These are phyloP conservation scores for Suillus lakei DNA, from an alignment of 768 basidiomycete genomes.

Conservation along the genomic window DNA sequence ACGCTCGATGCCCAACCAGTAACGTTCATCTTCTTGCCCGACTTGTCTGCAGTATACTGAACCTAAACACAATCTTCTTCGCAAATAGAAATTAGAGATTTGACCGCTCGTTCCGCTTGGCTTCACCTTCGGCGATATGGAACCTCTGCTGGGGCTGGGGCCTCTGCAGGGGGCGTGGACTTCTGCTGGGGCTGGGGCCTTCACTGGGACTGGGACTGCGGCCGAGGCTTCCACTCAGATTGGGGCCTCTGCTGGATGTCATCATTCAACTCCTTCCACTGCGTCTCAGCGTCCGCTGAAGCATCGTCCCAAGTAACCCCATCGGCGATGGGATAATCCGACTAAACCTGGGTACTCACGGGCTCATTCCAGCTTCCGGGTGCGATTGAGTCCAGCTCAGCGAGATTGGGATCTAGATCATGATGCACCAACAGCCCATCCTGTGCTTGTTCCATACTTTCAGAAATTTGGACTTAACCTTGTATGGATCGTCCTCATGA, in stretches of 20 bases:
- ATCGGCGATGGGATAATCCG: not conserved
- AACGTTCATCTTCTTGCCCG: constrained; percentile 48
- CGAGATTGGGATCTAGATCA: constrained; percentile 14
- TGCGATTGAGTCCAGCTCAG: too few relatives aligned
- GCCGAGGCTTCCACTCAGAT: too few relatives aligned
- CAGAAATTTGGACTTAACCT: too few relatives aligned
- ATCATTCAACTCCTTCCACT: constrained; percentile 17
- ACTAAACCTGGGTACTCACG: not conserved
- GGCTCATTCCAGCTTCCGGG: constrained; percentile 25
- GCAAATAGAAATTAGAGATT: constrained; percentile 78
- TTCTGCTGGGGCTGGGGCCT: too few relatives aligned
- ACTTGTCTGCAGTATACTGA: constrained; percentile 31
- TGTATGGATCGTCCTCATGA: too few relatives aligned
- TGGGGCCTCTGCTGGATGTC: not conserved
- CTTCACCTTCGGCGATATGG: constrained; percentile 87
- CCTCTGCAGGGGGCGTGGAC: too few relatives aligned
- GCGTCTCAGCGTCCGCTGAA: constrained; percentile 25
- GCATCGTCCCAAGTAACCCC: constrained; percentile 18
- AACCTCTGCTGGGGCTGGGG: too few relatives aligned
- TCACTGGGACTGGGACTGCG: too few relatives aligned
- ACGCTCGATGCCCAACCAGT: constrained; percentile 78
- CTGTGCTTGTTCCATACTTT: too few relatives aligned
- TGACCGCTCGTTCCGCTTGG: constrained; percentile 84
- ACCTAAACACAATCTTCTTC: constrained; percentile 63
- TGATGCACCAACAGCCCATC: too few relatives aligned